phyloP scores from a whole-genome alignment of 345 rosid species.

The Lumnitzera racemosa region DNA sequence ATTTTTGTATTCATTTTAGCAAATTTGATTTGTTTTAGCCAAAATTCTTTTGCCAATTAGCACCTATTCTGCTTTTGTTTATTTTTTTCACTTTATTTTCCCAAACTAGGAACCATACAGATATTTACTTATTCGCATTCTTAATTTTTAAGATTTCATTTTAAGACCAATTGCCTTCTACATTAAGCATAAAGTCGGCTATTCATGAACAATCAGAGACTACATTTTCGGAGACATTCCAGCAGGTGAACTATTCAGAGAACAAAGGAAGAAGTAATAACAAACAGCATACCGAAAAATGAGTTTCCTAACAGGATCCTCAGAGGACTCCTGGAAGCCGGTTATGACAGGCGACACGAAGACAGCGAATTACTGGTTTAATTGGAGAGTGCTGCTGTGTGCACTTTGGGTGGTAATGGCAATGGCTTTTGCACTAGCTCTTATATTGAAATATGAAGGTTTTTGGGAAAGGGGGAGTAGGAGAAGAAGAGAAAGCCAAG shows the following conservation, averaged over 20 bases:
- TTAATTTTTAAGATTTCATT: not conserved
- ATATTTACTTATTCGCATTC: too few species aligned
- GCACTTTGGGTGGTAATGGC: constrained; percentile 46
- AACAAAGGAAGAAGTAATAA: not conserved
- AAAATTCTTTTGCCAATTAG: not conserved
- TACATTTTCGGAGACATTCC: not conserved
- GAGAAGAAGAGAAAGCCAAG: constrained; percentile 21
- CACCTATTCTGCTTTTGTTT: constrained; percentile 1
- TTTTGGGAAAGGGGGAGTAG: constrained; percentile 4
- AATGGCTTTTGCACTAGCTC: constrained; percentile 23
- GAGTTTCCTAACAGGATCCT: constrained; percentile 39
- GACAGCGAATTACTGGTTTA: constrained; percentile 63
- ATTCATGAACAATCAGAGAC: too few species aligned
- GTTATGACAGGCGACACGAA: constrained; percentile 49
- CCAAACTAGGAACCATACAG: too few species aligned
- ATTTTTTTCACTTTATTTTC: constrained; percentile 3
- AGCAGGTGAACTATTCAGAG: not conserved
- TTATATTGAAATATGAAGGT: constrained; percentile 67
- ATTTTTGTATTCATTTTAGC: not conserved
- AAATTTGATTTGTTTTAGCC: too few species aligned
- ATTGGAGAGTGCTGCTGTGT: constrained; percentile 83
- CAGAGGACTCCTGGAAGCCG: constrained; percentile 45
- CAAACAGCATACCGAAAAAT: constrained; percentile 14
- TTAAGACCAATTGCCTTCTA: not conserved
- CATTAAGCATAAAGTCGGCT: not conserved